Evolutionary conservation across 257 asterid species (phyloP), one percentile per base, ranked within the genome.

Genomic region (Primulina tabacum): DNA sequence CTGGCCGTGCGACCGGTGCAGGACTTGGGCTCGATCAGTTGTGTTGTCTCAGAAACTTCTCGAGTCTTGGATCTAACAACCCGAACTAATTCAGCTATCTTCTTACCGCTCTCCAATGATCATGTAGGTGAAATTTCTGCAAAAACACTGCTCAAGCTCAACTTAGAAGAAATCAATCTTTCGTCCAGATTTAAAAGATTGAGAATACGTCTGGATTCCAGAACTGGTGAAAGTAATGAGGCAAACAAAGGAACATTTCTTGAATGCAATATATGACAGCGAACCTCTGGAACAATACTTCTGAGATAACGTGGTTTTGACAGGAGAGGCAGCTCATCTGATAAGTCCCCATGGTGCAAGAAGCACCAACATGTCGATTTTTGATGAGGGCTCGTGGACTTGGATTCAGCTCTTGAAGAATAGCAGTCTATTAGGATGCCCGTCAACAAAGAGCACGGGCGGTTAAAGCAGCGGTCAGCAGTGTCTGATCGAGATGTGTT

Each of bases 241-340:
- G 67, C 87, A 88, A 81, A 90, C 95, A 2, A 63, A 59, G 35
- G 83, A 80, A 69, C 96, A 96, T 38, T 90, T 90, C 71, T 65
- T 87, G 52, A 90, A 90, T 24, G 90, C 90, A 9, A 88, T 90
- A 52, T 88, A 90, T 32, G 97, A 90, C 70, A 58, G 83, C 64
- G 92, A 90, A 40, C 92, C 93, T 59, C 60, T 88, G 7, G 82
- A 79, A 32, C 83, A 62, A 28, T 47, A 85, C 6, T 69, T 71
- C 28, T 90, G 95, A 95, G 85, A 80, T 74, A 86, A 83, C 12
- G 88, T 83, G 28, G 90, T 85, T 65, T 73, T 88, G 84, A 61
- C 88, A 21, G 95, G 93, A 64, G 97, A 88, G 52, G 92, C 97
- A n/a, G 94, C 92, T 72, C 97, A 90, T 70, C 94, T 95, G 2